Evolutionary conservation across 805 yeast species (phyloP).

Genomic region (Blastobotrys robertii): DNA sequence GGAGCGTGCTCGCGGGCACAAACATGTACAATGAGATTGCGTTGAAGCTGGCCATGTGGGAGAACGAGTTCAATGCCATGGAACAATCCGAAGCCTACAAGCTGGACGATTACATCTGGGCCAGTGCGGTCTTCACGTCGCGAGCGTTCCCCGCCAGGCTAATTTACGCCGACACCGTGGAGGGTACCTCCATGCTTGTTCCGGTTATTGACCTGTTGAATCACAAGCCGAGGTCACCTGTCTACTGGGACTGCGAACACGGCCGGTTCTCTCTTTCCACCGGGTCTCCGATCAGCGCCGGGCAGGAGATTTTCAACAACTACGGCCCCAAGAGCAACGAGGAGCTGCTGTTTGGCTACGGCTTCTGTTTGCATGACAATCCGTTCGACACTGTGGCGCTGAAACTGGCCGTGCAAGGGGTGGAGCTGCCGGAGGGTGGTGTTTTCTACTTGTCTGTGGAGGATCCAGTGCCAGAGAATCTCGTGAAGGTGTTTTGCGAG

Average conservation of each 20-base stretch:
- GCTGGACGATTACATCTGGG: slow-evolving; percentile 52
- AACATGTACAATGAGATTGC: slow-evolving; percentile 52
- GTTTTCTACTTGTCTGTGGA: neutral
- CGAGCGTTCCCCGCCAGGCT: slow-evolving; percentile 70
- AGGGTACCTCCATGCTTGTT: slow-evolving; percentile 48
- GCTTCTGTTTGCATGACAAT: slow-evolving; percentile 50
- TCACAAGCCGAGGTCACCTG: slow-evolving; percentile 52
- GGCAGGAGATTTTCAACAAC: slow-evolving; percentile 59
- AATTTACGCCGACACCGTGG: slow-evolving; percentile 28
- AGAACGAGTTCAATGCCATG: slow-evolving; percentile 46
- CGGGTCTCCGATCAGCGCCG: slow-evolving; percentile 24
- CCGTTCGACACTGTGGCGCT: slow-evolving; percentile 54
- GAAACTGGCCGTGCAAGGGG: slow-evolving; percentile 29
- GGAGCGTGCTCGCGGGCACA: slow-evolving; percentile 49
- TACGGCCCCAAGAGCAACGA: slow-evolving; percentile 87
- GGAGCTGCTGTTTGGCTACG: slow-evolving; percentile 71
- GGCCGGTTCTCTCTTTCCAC: slow-evolving; percentile 20
- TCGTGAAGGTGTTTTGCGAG: neutral
- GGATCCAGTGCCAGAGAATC: neutral
- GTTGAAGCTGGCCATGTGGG: slow-evolving; percentile 34
- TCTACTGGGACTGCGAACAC: slow-evolving; percentile 45
- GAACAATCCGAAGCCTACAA: slow-evolving; percentile 10
- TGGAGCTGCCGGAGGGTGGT: neutral
- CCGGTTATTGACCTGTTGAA: slow-evolving; percentile 77
- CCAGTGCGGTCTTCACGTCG: slow-evolving; percentile 56